Base-by-base conservation (phyloP, 768 basidiomycete genomes). In the Lactarius sanguifluus region DNA sequence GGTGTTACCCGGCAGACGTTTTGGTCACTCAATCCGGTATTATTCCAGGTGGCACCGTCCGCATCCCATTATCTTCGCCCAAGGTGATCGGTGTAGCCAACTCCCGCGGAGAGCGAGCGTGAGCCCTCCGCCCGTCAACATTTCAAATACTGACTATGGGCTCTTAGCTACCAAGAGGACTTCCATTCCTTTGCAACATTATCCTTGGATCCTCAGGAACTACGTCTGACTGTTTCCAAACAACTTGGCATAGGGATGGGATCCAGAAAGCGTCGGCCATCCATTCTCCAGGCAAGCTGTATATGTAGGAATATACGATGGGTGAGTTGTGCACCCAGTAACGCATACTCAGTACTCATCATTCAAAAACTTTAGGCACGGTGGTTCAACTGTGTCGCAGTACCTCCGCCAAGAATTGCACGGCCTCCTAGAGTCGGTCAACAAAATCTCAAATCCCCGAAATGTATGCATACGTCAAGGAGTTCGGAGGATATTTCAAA, bases 261-360 rank as follows among this genome's bases (percentile, higher is more conserved):
- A 91, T 68, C 87, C 90, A 1, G 75, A 80, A 32, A 72, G 71
- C 32, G 78, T 85, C 10, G 81, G 80, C 1, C 80, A 86, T 40
- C 78, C 81, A 7, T 78, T 92, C 25, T 82, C 91, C 1, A 78
- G 85, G 34, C 93, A 97, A 75, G 90, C 88, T 8, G 82, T 93
- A 6, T 94, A 92, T 71, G 85, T 94, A 43, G 95, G 94, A 36
- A 88, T 97, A 64, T 97, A 94, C 75, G 95, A 97, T 65, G 95
- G 95, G 92, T 92, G 71, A 64, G 83, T 75, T 60, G 36, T 40
- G n/a, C 54, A 36, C 59, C 9, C 57, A 64, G 34, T 55, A 18
- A 58, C 50, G 45, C 28, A 25, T 1, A n/a, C 10, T 59, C 36
- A 38, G 36, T 10, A 12, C 36, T 13, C 7, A 18, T 32, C 8